Evolutionary conservation across 176 grass and related monocot species (phyloP), one percentile per base, ranked within the genome.

Genomic region (Raddia distichophylla): DNA sequence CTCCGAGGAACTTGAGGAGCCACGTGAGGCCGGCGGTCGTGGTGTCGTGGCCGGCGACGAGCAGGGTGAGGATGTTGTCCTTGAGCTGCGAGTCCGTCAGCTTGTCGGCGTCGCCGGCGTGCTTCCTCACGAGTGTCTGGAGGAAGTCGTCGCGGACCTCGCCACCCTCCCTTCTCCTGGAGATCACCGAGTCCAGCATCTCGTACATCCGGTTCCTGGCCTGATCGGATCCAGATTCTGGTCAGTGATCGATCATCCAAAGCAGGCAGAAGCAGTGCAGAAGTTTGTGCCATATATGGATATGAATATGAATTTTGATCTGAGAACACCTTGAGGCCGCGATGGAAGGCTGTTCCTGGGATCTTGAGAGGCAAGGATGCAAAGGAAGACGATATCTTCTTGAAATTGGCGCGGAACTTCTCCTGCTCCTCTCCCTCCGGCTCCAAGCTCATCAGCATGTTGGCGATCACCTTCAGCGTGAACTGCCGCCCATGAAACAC

Each of bases 61-160:
- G 91, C 59, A 93, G 88, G 1, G 91, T 93, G 10, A 90, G 76
- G 56, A 93, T 88, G 85, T 93, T 93, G 79, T 93, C 91, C 79
- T 93, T 93, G 63, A 93, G 88, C 82, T 90, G 91, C 60, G 85
- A 58, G 53, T 88, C 91, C 34, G 85, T 88, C 58, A 90, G 88
- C 79, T 93, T 88, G 48, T 90, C 74, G 4, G 51, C 74, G 3
- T 82, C 67, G 69, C 70, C 69, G 69, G 46, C 63, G 32, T 93
- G 88, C 69, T 90, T 93, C 67, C 75, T 70, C 44, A 90, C 58
- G 9, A 90, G 85, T 10, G 85, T 88, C 79, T 93, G 91, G 16
- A 93, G 78, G 85, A 93, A 90, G 71, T 93, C 91, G 27, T 79
- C 20, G 10, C 69, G 78, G 55, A 53, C 50, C 32, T 87, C 85